phyloP scores from a whole-genome alignment of 1,284 basidiomycete genomes.

The Coniophora puteana region DNA sequence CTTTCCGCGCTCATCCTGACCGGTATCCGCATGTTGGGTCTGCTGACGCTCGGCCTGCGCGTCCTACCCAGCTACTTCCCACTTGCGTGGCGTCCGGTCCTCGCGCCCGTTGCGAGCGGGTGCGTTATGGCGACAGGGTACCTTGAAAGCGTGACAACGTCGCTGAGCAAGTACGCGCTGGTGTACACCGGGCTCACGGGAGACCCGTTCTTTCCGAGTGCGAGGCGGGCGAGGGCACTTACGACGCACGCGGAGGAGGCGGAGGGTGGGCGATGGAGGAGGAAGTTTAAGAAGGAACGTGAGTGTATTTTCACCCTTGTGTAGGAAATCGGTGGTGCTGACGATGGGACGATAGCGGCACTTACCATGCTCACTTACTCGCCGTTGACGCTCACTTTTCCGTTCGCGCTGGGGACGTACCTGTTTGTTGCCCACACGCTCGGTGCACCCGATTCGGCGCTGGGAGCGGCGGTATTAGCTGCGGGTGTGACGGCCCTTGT shows the following conservation, averaged over 20 bases:
- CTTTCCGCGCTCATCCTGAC: slow-evolving; percentile 78
- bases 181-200: slow-evolving; percentile 87
- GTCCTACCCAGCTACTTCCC: slow-evolving; percentile 55
- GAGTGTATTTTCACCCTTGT: slow-evolving; percentile 20
- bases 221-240: slow-evolving; percentile 62
- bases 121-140: slow-evolving; percentile 45
- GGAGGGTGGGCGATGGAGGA: slow-evolving; percentile 36
- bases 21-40: slow-evolving; percentile 51
- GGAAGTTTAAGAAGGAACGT: slow-evolving; percentile 58
- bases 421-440: slow-evolving; percentile 86
- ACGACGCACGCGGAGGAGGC: slow-evolving; percentile 41
- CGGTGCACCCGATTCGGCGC: slow-evolving; percentile 71
- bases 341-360: slow-evolving; percentile 41
- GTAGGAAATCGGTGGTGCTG: not conserved
- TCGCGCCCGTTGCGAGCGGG: slow-evolving; percentile 37
- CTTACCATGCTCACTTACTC: slow-evolving; percentile 76
- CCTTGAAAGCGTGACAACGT: slow-evolving; percentile 61
- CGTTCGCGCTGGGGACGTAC: slow-evolving; percentile 81
- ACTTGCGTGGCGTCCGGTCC: slow-evolving; percentile 33
- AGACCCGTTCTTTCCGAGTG: slow-evolving; percentile 77
- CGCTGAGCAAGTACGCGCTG: slow-evolving; percentile 81
- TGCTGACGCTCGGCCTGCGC: slow-evolving; percentile 48
- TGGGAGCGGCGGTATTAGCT: slow-evolving; percentile 74
- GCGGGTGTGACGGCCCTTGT: slow-evolving; percentile 81
- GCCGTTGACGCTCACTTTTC: slow-evolving; percentile 75